Percentiles rank a stretch among this genome's conserved stretches.
phyloP scores from a whole-genome alignment of 2,329 filamentous ascomycete species.

The Exophiala oligosperma region DNA sequence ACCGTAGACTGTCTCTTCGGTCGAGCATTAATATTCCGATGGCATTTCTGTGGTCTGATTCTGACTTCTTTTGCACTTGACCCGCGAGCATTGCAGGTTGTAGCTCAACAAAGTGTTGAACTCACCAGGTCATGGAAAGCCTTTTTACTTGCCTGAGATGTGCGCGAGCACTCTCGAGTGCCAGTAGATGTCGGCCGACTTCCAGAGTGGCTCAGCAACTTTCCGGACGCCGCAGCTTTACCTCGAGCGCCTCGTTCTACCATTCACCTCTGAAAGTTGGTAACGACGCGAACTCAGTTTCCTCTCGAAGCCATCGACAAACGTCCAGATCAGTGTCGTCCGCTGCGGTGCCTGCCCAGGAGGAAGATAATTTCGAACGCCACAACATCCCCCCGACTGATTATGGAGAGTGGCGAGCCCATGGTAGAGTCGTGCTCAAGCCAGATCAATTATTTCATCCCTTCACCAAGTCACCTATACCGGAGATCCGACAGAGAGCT shows the following conservation, averaged over 20 bases:
- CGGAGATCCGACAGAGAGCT: slow-evolving; percentile 82
- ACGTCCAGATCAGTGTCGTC: slow-evolving; percentile 18
- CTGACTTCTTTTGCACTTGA: neutral
- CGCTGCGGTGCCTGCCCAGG: slow-evolving; percentile 19
- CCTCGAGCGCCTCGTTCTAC: slow-evolving; percentile 17
- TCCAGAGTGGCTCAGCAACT: slow-evolving; percentile 8
- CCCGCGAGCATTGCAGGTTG: neutral
- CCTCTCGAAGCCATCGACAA: slow-evolving; percentile 10
- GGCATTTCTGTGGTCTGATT: neutral
- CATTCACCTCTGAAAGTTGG: slow-evolving; percentile 6
- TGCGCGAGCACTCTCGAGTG: slow-evolving; percentile 21
- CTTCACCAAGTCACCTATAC: slow-evolving; percentile 83
- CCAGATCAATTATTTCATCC: slow-evolving; percentile 90
- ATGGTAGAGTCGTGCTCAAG: slow-evolving; percentile 52
- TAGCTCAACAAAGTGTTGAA: neutral
- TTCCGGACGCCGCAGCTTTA: slow-evolving; percentile 15
- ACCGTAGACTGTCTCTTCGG: neutral
- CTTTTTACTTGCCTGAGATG: slow-evolving; percentile 26
- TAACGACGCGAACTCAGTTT: slow-evolving; percentile 7
- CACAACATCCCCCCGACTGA: slow-evolving; percentile 25
- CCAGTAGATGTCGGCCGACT: slow-evolving; percentile 6
- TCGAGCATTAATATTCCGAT: neutral
- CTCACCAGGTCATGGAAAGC: slow-evolving; percentile 15
- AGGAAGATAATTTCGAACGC: slow-evolving; percentile 26
- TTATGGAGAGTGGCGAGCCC: slow-evolving; percentile 29